Evolutionary conservation across 163 green algal species (phyloP).

Genomic region (Prototheca wickerhamii): DNA sequence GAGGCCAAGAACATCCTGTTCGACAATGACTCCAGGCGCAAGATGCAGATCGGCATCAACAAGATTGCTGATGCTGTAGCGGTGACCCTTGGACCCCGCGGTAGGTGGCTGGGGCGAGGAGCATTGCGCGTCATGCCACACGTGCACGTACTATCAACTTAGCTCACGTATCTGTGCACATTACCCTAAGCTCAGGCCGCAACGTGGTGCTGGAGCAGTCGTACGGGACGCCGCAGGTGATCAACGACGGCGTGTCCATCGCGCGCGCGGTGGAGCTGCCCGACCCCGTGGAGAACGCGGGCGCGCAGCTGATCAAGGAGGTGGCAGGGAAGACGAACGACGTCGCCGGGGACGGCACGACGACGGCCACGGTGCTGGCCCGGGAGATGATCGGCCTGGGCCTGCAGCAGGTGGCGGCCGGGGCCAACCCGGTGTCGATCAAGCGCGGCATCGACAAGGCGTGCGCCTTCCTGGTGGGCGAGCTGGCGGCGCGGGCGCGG

Average conservation of each 20-base stretch:
- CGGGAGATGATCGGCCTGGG: slow-evolving; percentile 94
- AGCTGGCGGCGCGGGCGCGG: slow-evolving; percentile 77
- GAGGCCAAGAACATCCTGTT: slow-evolving; percentile 97
- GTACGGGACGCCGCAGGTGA: slow-evolving; percentile 91
- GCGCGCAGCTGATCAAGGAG: slow-evolving; percentile 99
- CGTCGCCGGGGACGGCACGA: slow-evolving; percentile 94
- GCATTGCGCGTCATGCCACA: neutral
- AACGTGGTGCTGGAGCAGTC: slow-evolving; percentile 98
- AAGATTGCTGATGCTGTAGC: slow-evolving; percentile 95
- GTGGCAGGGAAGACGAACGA: slow-evolving; percentile 98
- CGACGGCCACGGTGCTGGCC: slow-evolving; percentile 91
- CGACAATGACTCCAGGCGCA: slow-evolving; percentile 75
- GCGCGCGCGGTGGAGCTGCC: slow-evolving; percentile 93
- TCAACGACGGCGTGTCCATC: slow-evolving; percentile 99
- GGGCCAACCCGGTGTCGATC: slow-evolving; percentile 91
- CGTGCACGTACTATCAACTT: neutral
- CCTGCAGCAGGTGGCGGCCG: slow-evolving; percentile 81
- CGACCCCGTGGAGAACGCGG: slow-evolving; percentile 95
- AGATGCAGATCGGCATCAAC: slow-evolving; percentile 95
- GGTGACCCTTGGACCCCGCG: slow-evolving; percentile 90
- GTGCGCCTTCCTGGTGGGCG: slow-evolving; percentile 65
- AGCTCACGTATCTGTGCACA: neutral
- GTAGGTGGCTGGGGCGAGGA: slow-evolving; percentile 32
- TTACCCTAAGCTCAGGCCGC: slow-evolving; percentile 56
- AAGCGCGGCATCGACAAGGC: slow-evolving; percentile 99